Conservation (phyloP, 1,139 yeast genomes). For the Kodamaea plutei region DNA sequence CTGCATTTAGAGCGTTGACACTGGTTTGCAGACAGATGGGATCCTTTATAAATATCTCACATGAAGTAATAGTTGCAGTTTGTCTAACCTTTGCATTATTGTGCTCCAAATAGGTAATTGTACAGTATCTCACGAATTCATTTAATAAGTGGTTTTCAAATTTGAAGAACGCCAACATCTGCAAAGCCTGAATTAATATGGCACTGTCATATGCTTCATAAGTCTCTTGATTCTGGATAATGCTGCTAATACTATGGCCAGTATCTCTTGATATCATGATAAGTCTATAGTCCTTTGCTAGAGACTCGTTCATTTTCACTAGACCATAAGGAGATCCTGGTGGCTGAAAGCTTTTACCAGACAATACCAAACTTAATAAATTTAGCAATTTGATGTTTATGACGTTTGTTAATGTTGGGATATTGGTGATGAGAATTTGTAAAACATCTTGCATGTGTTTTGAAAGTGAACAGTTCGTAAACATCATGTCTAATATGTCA, state of each 20-base stretch:
- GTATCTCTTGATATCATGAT: constrained; percentile 68
- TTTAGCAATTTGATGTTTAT: constrained; percentile 72
- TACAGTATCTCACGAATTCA: constrained; percentile 83
- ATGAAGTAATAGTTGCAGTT: constrained; percentile 80
- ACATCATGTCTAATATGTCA: constrained; percentile 74
- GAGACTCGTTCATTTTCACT: constrained; percentile 56
- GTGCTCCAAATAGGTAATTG: constrained; percentile 77
- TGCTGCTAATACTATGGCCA: constrained; percentile 36
- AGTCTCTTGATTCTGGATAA: constrained; percentile 33
- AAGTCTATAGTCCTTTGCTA: constrained; percentile 76
- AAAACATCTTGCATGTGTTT: constrained; percentile 75
- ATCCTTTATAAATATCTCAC: constrained; percentile 73
- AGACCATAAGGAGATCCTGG: constrained; percentile 86
- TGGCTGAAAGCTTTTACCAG: constrained; percentile 77
- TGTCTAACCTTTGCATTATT: constrained; percentile 75
- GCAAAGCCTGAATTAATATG: constrained; percentile 62
- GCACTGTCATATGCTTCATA: constrained; percentile 47
- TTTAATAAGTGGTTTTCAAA: constrained; percentile 74
- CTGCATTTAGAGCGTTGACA: constrained; percentile 77
- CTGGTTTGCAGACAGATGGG: constrained; percentile 85
- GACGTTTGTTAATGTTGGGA: constrained; percentile 75
- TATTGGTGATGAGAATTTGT: constrained; percentile 59
- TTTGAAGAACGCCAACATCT: constrained; percentile 70
- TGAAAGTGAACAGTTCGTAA: constrained; percentile 74
- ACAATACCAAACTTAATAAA: constrained; percentile 68